phyloP scores from a whole-genome alignment of 495 filamentous ascomycete species.

The Penicillium tannophilum region DNA sequence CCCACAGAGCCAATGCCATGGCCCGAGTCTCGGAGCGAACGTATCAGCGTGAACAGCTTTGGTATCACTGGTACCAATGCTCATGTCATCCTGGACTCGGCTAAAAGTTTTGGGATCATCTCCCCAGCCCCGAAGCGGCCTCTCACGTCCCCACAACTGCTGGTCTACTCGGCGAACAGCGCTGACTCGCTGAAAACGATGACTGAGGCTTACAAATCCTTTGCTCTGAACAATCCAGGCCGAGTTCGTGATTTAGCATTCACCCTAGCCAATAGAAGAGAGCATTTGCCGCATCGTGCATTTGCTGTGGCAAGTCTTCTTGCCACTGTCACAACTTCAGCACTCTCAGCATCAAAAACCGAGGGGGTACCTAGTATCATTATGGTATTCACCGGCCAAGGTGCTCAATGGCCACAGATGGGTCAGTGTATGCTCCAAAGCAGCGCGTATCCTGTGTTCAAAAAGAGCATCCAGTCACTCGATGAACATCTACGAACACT shows the following conservation, averaged over 20 bases:
- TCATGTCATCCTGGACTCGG: conserved; percentile 21
- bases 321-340: conserved; percentile 1
- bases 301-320: conserved; percentile 13
- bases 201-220: neutral
- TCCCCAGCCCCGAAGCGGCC: neutral
- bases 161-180: conserved; percentile 16
- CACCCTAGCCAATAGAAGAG: neutral
- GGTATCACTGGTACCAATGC: conserved; percentile 35
- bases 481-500: conserved; percentile 20
- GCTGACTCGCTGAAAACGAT: conserved; percentile 6
- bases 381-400: conserved; percentile 40
- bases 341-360: neutral
- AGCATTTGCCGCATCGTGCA: conserved; percentile 12
- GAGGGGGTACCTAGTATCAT: conserved; percentile 13
- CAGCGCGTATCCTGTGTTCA: conserved; percentile 22
- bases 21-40: conserved; percentile 21
- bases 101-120: neutral
- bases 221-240: conserved; percentile 1
- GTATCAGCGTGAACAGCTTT: conserved; percentile 27
- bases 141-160: conserved; percentile 7
- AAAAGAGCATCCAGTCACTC: conserved; percentile 20
- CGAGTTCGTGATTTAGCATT: conserved; percentile 20
- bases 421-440: conserved; percentile 32
- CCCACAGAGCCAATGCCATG: conserved; percentile 28
- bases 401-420: conserved; percentile 45